Base-by-base conservation (phyloP, 305 asterid species). In the Fraxinus sp. region DNA sequence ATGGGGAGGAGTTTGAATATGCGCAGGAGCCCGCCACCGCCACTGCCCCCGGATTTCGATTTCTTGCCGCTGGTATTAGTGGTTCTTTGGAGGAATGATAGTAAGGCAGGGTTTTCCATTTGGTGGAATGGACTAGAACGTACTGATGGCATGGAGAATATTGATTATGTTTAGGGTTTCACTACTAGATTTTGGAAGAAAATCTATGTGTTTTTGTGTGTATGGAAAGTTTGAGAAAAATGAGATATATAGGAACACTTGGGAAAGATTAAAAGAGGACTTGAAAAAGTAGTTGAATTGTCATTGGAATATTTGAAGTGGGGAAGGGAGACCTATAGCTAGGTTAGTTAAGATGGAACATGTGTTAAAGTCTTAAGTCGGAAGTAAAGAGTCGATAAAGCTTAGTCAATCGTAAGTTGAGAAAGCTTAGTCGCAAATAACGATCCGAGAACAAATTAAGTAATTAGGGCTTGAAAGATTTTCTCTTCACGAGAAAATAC, bases 1-100 rank as follows among this genome's bases (percentile, higher is more conserved):
- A 96, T 92, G 20, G 99, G 98, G 75, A 96, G 91, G 79, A 96
- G 98, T 86, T 96, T 96, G 90, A 96, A 91, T 97, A 93, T 91
- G 36, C 89, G 88, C 77, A 96, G 88, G 24, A 96, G 86, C 26
- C 98, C 96, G 46, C 96, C 93, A 14, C 71, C 66, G 64, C 90
- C 75, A 10, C 71, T 64, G 57, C 90, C 73, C 36, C 83, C 5
- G 76, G 89, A 78, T 66, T 84, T 91, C 55, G 93, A 11, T 86
- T 90, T 91, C 86, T 84, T 86, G 18, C 62, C 79, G 13, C 74
- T n/a, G 64, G 46, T 64, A 13, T 80, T 71, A 11, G 90, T 84
- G 85, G 83, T 68, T 75, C 84, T 90, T 76, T 87, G 92, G 81
- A 91, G 89, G 24, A 89, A 83, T 82, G 98, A 90, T 80, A 92